Percentiles rank a stretch among this genome's conserved stretches.
phyloP scores from a whole-genome alignment of 83 land plant species.

The Picea mariana region DNA sequence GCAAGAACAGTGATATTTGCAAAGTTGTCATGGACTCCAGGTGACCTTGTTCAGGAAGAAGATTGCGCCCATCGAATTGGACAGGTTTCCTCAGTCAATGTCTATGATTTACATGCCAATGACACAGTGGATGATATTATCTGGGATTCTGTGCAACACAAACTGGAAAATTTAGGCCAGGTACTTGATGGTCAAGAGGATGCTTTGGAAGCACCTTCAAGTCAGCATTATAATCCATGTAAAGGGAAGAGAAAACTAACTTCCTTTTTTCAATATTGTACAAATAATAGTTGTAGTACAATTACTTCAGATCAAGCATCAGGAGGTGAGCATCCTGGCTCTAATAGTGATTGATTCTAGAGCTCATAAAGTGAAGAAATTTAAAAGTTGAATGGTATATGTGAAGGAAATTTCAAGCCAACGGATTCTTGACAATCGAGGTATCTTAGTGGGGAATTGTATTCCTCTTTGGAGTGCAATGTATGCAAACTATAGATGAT shows the following conservation, averaged over 20 bases:
- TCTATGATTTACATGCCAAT: constrained; percentile 86
- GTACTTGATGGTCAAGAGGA: constrained; percentile 80
- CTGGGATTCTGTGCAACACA: constrained; percentile 91
- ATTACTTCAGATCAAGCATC: not conserved
- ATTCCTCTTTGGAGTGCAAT: no score
- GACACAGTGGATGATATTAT: constrained; percentile 94
- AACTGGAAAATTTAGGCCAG: constrained; percentile 92
- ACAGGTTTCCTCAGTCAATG: constrained; percentile 89
- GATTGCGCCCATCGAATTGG: constrained; percentile 98
- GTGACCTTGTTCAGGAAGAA: constrained; percentile 95
- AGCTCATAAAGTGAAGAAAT: no score
- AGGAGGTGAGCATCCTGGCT: not conserved
- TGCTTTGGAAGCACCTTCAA: constrained; percentile 26
- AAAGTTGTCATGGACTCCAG: constrained; percentile 98
- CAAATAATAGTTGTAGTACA: not conserved
- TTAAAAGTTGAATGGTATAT: no score
- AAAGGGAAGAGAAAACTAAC: constrained; percentile 37
- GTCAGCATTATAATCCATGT: no score
- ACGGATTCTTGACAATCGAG: no score
- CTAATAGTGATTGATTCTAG: not conserved
- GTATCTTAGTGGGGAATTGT: no score
- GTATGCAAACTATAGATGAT: no score
- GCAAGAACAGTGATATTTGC: constrained; percentile 98
- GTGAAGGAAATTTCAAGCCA: no score
- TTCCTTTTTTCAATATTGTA: constrained; percentile 53